Evolutionary conservation across 179 eudicot genomes (phyloP).

Genomic region (Pouteria campechiana): DNA sequence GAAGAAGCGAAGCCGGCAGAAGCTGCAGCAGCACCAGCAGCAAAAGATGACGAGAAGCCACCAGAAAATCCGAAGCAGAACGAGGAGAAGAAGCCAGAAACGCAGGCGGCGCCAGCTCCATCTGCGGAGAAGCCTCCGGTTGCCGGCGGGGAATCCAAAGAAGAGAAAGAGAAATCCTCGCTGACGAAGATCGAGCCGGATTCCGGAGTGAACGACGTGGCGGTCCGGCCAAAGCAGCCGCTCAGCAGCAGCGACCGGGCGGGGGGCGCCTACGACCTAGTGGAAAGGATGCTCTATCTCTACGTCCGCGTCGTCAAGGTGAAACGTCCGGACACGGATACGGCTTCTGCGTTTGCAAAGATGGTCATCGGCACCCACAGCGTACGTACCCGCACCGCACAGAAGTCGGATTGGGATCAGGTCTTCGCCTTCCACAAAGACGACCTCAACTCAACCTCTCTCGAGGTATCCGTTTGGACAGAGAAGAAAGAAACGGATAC

Average conservation of each 20-base stretch:
- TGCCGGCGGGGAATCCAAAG: slow-evolving; percentile 9
- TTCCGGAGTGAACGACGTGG: slow-evolving; percentile 14
- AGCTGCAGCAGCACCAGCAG: background rate
- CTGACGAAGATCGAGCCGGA: background rate
- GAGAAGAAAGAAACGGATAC: slow-evolving; percentile 29
- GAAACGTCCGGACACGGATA: slow-evolving; percentile 39
- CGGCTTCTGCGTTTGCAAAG: slow-evolving; percentile 36
- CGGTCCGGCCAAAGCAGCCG: slow-evolving; percentile 26
- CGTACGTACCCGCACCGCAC: slow-evolving; percentile 39
- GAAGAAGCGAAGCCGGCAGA: slow-evolving; percentile 17
- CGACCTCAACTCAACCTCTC: slow-evolving; percentile 50
- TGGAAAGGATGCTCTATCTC: slow-evolving; percentile 69
- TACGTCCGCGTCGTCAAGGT: slow-evolving; percentile 70
- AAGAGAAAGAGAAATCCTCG: slow-evolving; percentile 4
- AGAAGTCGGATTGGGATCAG: slow-evolving; percentile 57
- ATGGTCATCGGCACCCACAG: slow-evolving; percentile 71
- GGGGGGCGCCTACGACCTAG: slow-evolving; percentile 47
- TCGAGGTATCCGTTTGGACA: slow-evolving; percentile 54
- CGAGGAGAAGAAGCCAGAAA: slow-evolving; percentile 3
- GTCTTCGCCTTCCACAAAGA: slow-evolving; percentile 79
- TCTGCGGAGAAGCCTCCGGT: slow-evolving; percentile 17
- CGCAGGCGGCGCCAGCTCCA: slow-evolving; percentile 1
- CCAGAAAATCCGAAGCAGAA: slow-evolving; percentile 9
- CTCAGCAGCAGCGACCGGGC: slow-evolving; percentile 21
- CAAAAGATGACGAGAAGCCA: slow-evolving; percentile 11